Conservation (phyloP, 2,329 filamentous ascomycete genomes). For the Plectosphaerella cucumerina region DNA sequence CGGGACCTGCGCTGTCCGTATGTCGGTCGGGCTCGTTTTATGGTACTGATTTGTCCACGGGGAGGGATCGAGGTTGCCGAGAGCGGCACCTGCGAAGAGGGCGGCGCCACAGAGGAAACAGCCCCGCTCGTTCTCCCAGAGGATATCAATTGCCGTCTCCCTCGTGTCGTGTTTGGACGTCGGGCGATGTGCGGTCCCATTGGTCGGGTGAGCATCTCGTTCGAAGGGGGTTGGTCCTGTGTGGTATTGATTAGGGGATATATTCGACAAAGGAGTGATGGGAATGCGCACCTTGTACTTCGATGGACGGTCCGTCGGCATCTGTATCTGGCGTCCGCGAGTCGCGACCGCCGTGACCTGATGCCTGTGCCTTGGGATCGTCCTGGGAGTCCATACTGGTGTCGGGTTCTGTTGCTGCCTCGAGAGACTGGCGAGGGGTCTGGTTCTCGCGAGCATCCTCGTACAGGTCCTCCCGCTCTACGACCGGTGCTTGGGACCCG, state of each 20-base stretch:
- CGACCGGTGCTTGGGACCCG: background rate
- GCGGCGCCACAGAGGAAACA: slow-evolving; percentile 84
- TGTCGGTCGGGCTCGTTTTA: slow-evolving; percentile 59
- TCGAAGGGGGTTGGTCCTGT: slow-evolving; percentile 3
- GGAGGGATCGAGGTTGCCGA: slow-evolving; percentile 80
- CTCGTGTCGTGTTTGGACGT: slow-evolving; percentile 19
- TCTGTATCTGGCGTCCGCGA: background rate
- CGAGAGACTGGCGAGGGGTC: background rate
- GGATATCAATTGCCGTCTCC: slow-evolving; percentile 69
- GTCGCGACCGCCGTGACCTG: background rate
- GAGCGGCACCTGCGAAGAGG: slow-evolving; percentile 81
- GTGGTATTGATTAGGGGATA: background rate
- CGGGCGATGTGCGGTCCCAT: background rate
- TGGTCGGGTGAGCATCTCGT: background rate
- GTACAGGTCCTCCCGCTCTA: background rate
- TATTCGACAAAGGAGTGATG: background rate
- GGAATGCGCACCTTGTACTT: slow-evolving; percentile 9
- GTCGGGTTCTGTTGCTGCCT: background rate
- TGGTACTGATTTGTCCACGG: slow-evolving; percentile 76
- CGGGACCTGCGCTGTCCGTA: slow-evolving; percentile 84
- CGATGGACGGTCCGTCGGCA: slow-evolving; percentile 10
- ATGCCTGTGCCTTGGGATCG: background rate
- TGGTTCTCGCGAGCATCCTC: background rate
- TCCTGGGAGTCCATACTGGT: background rate
- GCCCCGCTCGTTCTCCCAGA: slow-evolving; percentile 95